A percentile compares a stretch with the other conserved stretches of the same genome.
Evolutionary conservation across 805 yeast genomes (phyloP).

Genomic region (Barnettozyma salicaria): DNA sequence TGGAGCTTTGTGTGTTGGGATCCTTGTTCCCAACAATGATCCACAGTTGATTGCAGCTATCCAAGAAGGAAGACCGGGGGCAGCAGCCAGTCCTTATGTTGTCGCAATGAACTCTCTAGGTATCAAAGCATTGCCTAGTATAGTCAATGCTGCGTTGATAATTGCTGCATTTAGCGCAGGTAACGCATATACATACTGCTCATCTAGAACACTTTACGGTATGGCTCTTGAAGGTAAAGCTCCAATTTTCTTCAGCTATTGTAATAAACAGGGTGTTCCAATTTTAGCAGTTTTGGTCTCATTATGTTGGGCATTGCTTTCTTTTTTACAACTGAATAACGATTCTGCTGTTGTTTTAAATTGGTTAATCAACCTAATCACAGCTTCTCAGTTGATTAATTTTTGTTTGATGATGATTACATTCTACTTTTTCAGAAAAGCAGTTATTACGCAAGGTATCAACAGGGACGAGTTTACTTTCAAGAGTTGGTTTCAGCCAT

Average conservation of each 20-base stretch:
- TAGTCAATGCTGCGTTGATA: conserved; percentile 73
- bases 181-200: conserved; percentile 70
- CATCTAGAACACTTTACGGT: conserved; percentile 63
- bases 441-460: conserved; percentile 47
- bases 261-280: conserved; percentile 68
- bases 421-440: conserved; percentile 57
- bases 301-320: conserved; percentile 53
- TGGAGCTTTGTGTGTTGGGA: conserved; percentile 75
- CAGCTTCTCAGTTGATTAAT: conserved; percentile 62
- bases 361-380: conserved; percentile 69
- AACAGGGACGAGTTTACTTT: conserved; percentile 42
- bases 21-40: conserved; percentile 67
- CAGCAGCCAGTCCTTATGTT: conserved; percentile 75
- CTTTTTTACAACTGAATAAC: conserved; percentile 57
- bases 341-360: conserved; percentile 57
- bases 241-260: conserved; percentile 56
- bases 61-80: conserved; percentile 61
- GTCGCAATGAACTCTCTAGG: conserved; percentile 71
- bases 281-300: conserved; percentile 48
- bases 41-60: conserved; percentile 53
- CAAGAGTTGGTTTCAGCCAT: conserved; percentile 56
- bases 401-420: conserved; percentile 52
- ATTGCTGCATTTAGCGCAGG: conserved; percentile 81
- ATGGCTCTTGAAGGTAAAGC: conserved; percentile 69
- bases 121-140: conserved; percentile 62